Base-by-base conservation (phyloP, 345 rosid species). In the Arabis hirsuta region DNA sequence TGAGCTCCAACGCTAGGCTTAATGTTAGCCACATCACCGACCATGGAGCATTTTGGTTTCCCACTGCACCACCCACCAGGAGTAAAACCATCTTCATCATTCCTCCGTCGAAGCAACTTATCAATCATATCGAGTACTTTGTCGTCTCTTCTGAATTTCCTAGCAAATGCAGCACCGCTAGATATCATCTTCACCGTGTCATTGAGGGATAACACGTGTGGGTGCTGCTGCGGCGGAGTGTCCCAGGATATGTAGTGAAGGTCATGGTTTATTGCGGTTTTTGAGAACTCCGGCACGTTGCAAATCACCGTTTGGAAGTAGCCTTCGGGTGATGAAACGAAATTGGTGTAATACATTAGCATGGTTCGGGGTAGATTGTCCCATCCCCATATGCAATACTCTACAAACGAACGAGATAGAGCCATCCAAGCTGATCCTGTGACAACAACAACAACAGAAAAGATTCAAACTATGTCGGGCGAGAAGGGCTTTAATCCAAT, bases 381-480 rank as follows among this genome's bases (percentile, higher is more conserved):
- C 99, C 98, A 90, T 42, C 99, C 99, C 99, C 98, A 92, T 61
- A 92, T 82, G 74, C 88, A 83, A 80, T 85, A 96, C 80, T 96
- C 98, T 16, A 92, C 87, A 45, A 96, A 96, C 0, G 96, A 68
- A 14, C 87, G 94, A 3, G 97, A 89, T 8, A 92, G 90, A 67
- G 89, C 90, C 90, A 89, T 96, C 99, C 99, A 96, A 19, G 99
- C 99, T 2, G 98, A 96, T 62, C 98, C 99, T 96, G 88, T 72
- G 62, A 62, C 67, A 43, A n/a, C 62, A 55, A 45, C 16, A 57
- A 31, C 4, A 2, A 16, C 12, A 3, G 48, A 73, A 55, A 32
- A 4, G 12, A 19, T 65, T 57, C 19, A 34, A 56, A 14, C 66
- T 48, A 20, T 13, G 64, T 19, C 16, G 45, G 2, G 34, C 4